Conservation (phyloP, 2,329 filamentous ascomycete species). For the Penicillium sp. region DNA sequence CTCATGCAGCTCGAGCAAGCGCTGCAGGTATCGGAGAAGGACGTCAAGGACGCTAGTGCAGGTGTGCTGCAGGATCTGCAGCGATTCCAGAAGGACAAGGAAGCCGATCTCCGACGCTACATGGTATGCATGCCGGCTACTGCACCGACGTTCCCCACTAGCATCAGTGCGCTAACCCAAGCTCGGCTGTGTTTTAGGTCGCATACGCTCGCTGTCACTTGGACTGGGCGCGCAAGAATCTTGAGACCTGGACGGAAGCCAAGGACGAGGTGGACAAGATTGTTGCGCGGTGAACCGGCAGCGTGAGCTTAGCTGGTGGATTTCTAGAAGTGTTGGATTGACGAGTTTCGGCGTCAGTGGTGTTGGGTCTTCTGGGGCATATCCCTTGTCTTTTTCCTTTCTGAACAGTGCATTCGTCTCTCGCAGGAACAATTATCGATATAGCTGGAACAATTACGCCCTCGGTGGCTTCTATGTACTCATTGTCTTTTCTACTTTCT, state of each 20-base stretch:
- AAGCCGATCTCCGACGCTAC: constrained; percentile 87
- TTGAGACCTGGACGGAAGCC: constrained; percentile 91
- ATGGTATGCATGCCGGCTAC: constrained; percentile 66
- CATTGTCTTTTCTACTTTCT: not conserved
- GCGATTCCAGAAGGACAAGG: constrained; percentile 92
- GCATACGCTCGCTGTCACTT: constrained; percentile 91
- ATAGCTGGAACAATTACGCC: not conserved
- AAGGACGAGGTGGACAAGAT: constrained; percentile 87
- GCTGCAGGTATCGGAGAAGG: constrained; percentile 80
- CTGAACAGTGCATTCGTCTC: not conserved
- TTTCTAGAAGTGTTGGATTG: not conserved
- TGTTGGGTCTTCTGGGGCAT: not conserved
- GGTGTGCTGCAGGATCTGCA: constrained; percentile 88
- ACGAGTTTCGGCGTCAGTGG: not conserved
- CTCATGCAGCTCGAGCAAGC: constrained; percentile 78
- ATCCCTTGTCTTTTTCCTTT: not conserved
- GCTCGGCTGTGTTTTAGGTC: constrained; percentile 57
- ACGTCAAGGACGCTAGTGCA: constrained; percentile 88
- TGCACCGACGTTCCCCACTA: not conserved
- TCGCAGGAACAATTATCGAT: not conserved
- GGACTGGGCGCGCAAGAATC: constrained; percentile 89
- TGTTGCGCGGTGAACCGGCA: constrained; percentile 44
- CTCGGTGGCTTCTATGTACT: not conserved
- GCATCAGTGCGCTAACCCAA: constrained; percentile 11
- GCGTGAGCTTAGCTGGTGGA: not conserved